Evolutionary conservation across 805 yeast genomes (phyloP), one percentile per base, ranked within the genome.

Genomic region (Tetrapisispora iriomotensis): DNA sequence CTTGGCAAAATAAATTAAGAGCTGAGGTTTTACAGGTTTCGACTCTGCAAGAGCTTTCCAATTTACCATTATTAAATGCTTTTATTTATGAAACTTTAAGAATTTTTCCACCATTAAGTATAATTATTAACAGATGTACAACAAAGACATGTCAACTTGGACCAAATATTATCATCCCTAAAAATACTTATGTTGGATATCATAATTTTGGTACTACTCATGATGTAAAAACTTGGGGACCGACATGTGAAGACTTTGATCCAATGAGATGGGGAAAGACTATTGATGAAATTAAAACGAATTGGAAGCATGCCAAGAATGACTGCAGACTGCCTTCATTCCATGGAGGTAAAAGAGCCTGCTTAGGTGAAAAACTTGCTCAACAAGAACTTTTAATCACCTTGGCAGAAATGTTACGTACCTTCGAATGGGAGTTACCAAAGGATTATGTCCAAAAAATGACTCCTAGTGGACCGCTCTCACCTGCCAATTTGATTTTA

Each of bases 351-450:
- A 70, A 62, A 45, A 56, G 82, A 33, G 79, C 79, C 0, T 76
- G 82, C 51, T 52, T 76, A 15, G 82, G 82, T 5, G 81, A 76
- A 46, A 70, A 71, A 45, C 66, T 72, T 51, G 80, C 79, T 1
- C 53, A 75, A 8, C 53, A 56, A 29, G 74, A 74, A 47, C 54
- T 67, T 21, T 66, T 68, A 43, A 51, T 64, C 10, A 61, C 70
- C 8, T 36, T 74, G 4, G 50, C 55, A 6, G 60, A 58, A 29
- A 47, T 74, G 10, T 39, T 75, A 12, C 51, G 44, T 21, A 48
- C 54, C 2, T 75, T 60, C 44, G 52, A 58, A 18, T 41, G 75
- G 34, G 21, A 40, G 1, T 39, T 71, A 29, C 69, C 67, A 27
- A 61, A 68, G 0, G 45, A 44, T 3, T 75, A 80, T 80, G 43